Base-by-base conservation (phyloP, 139 green algal genomes). In the Bryopsis sp. region DNA sequence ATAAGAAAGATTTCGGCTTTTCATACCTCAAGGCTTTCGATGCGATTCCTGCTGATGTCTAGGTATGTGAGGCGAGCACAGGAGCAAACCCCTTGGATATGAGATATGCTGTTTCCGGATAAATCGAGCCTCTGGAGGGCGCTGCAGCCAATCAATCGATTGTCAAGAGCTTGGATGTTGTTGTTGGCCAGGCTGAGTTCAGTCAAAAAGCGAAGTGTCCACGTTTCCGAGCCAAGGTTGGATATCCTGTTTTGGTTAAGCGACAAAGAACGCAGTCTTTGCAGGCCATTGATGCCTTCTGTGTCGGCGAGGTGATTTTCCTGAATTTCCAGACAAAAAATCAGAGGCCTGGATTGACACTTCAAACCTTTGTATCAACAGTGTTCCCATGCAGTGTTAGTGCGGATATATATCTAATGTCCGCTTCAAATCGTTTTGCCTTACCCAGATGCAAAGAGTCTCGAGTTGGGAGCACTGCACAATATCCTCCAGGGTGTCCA, bases 191-290 rank as follows among this genome's bases (percentile, higher is more conserved):
- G 43, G 19, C 43, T 54, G 15, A 54, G 43, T 26, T 54, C 43
- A 19, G 43, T 54, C 43, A 54, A 19, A 54, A 54, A 54, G 11
- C 43, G 43, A 26, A 54, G 19, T 11, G 15, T 19, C 11, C 15
- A 26, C 11, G 19, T 26, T 11, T 54, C 19, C 15, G 19, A 19
- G 11, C 43, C 43, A 11, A 54, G 19, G 19, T 54, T 19, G 19
- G 43, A 54, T 54, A 54, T 54, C 43, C 19, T 54, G 43, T 54
- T 54, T 11, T 54, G 11, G 43, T 54, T 19, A 54, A 54, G 43
- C 11, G 19, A 19, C 11, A 54, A 19, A n/a, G n/a, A n/a, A n/a
- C n/a, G n/a, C n/a, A n/a, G n/a, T n/a, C n/a, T n/a, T n/a, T n/a
- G n/a, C n/a, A n/a, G n/a, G n/a, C n/a, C n/a, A n/a, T n/a, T n/a